A percentile compares a stretch with the other conserved stretches of the same genome.
Conservation (phyloP, 805 yeast species). For the Zygoascus flipseniorum region DNA sequence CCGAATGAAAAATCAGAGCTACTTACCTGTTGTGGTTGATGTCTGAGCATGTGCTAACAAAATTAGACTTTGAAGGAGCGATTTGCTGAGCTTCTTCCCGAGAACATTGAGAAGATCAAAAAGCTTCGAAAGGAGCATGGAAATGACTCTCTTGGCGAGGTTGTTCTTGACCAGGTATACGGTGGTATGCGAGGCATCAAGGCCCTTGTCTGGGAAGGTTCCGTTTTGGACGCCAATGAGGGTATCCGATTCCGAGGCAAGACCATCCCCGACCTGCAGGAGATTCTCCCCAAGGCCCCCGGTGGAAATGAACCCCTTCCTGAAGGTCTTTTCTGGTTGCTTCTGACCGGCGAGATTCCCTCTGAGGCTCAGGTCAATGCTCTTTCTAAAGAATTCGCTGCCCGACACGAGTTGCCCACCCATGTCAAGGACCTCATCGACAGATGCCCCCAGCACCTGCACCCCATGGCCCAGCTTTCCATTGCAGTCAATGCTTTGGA, state of each 20-base stretch:
- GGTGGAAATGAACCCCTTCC: slow-evolving; percentile 63
- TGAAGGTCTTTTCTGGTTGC: slow-evolving; percentile 75
- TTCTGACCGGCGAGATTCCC: slow-evolving; percentile 79
- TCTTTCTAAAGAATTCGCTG: slow-evolving; percentile 67
- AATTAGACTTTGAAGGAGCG: slow-evolving; percentile 70
- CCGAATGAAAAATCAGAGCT: too few species aligned
- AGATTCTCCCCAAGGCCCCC: slow-evolving; percentile 65
- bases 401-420: slow-evolving; percentile 68
- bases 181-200: slow-evolving; percentile 90
- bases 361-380: slow-evolving; percentile 61
- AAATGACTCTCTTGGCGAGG: slow-evolving; percentile 63
- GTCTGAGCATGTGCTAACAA: slow-evolving; percentile 1
- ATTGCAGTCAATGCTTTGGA: slow-evolving; percentile 77
- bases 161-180: slow-evolving; percentile 69
- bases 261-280: slow-evolving; percentile 72
- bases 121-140: slow-evolving; percentile 86
- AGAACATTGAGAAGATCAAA: slow-evolving; percentile 84
- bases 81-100: slow-evolving; percentile 87
- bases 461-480: slow-evolving; percentile 87
- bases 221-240: slow-evolving; percentile 74
- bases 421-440: slow-evolving; percentile 68
- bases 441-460: slow-evolving; percentile 64
- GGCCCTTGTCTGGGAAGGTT: slow-evolving; percentile 84
- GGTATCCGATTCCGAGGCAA: slow-evolving; percentile 82
- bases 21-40: too few species aligned